Evolutionary conservation across 148 eudicot species (phyloP), one percentile per base, ranked within the genome.

Genomic region (Polygonum maritimum): DNA sequence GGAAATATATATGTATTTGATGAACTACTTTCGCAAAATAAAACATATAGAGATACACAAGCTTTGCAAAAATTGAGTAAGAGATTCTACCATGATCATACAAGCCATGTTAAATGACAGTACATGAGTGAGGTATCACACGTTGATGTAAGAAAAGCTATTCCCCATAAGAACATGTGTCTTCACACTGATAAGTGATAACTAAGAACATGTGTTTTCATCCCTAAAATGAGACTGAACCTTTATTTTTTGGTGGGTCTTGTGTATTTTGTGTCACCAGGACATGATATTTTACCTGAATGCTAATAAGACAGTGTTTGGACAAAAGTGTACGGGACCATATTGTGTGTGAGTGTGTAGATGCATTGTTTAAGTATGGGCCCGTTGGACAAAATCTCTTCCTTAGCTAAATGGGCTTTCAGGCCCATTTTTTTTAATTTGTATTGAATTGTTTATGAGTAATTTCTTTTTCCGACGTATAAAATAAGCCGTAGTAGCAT

Each of bases 71-170:
- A 67, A 36, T 16, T 35, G 19, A 67, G 71, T 16, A 36, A 67
- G 15, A 67, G 44, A 67, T 67, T 67, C 71, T 36, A 26, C 31
- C 31, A 38, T 67, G 71, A 60, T 22, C 67, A 60, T 60, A 63
- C 18, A 63, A 63, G 69, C 18, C 40, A 63, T 31, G 44, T 35
- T 67, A 67, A 36, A 2, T 67, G 71, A 67, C 71, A 38, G 71
- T 31, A 12, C 70, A 63, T 33, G 40, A 35, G 15, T 38, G 44
- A 67, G 15, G 44, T 67, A 67, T 67, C 71, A 67, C 45, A 67
- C 11, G 44, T 38, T 67, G 5, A 67, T 67, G 71, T 6, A 5
- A 67, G 13, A 38, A 38, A 1, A 67, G 19, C 71, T 35, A 35
- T 67, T 67, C 71, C 71, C 71, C 21, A 67, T 13, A 67, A 36